Evolutionary conservation across 345 rosid genomes (phyloP).

Genomic region (Pistacia vera): DNA sequence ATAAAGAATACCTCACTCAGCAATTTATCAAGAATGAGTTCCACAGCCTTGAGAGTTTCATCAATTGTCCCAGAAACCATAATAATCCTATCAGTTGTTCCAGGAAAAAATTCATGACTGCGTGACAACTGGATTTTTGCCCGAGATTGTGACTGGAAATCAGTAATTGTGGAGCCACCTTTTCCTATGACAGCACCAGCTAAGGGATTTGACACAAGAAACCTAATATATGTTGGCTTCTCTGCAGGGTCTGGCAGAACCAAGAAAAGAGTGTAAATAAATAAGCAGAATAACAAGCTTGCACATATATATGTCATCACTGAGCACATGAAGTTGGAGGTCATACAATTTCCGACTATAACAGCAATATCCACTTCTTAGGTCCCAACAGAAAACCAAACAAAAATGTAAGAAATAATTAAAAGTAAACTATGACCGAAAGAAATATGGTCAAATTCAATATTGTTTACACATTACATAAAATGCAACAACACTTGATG

Average conservation of each 20-base stretch:
- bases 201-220: slow-evolving; percentile 96
- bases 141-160: slow-evolving; percentile 92
- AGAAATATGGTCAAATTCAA: background rate
- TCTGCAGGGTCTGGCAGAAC: slow-evolving; percentile 62
- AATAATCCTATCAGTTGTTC: slow-evolving; percentile 92
- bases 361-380: background rate
- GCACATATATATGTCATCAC: background rate
- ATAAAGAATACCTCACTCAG: slow-evolving; percentile 73
- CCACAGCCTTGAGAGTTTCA: slow-evolving; percentile 79
- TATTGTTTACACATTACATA: background rate
- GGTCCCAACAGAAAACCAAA: slow-evolving; percentile 3
- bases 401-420: background rate
- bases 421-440: background rate
- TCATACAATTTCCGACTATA: background rate
- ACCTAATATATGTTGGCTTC: slow-evolving; percentile 78
- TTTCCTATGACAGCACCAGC: slow-evolving; percentile 99
- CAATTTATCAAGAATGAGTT: slow-evolving; percentile 82
- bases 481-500: background rate
- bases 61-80: slow-evolving; percentile 79
- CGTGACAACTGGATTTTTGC: slow-evolving; percentile 97
- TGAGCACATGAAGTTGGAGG: background rate
- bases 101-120: slow-evolving; percentile 90
- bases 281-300: background rate
- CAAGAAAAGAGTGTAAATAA: slow-evolving; percentile 6
- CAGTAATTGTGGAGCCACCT: slow-evolving; percentile 97